Conservation (phyloP, 352 stramenopile genomes). For the Pythium vanterpoolii region DNA sequence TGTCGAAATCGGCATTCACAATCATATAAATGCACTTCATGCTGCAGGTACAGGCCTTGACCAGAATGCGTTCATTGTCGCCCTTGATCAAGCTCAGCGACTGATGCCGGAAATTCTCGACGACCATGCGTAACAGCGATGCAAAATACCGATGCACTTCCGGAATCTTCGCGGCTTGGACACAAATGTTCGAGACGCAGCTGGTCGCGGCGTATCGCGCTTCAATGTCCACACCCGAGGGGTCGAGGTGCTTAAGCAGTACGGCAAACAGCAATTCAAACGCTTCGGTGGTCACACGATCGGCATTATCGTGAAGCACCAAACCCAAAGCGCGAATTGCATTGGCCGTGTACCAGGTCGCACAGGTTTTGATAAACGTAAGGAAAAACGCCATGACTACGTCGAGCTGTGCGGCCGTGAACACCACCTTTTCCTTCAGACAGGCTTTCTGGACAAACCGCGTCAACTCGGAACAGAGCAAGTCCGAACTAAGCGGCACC, state of each 20-base stretch:
- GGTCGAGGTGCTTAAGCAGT: conserved; percentile 69
- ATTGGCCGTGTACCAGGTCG: conserved; percentile 69
- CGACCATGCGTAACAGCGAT: conserved; percentile 72
- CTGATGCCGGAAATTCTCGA: conserved; percentile 86
- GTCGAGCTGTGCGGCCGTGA: conserved; percentile 51
- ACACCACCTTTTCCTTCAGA: conserved; percentile 66
- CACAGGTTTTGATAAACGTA: conserved; percentile 69
- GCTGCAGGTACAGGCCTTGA: conserved; percentile 82
- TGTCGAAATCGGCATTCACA: conserved; percentile 63
- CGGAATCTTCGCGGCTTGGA: conserved; percentile 60
- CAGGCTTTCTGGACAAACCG: conserved; percentile 81
- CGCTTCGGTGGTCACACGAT: conserved; percentile 46
- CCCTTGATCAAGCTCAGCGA: conserved; percentile 55
- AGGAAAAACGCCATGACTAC: conserved; percentile 71
- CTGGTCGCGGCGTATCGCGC: conserved; percentile 83
- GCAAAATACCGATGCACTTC: conserved; percentile 69
- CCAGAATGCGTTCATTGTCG: conserved; percentile 70
- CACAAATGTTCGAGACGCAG: conserved; percentile 79
- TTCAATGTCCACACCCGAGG: conserved; percentile 77
- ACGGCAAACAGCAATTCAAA: conserved; percentile 71
- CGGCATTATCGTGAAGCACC: conserved; percentile 77
- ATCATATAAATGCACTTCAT: conserved; percentile 88
- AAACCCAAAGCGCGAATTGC: conserved; percentile 69
- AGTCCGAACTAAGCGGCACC: conserved; percentile 59
- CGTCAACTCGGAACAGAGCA: conserved; percentile 76